A percentile compares a stretch with the other conserved stretches of the same genome.
These are phyloP conservation scores for Monosporozyma unispora DNA, from an alignment of 805 yeast species.

Conservation along the genomic window DNA sequence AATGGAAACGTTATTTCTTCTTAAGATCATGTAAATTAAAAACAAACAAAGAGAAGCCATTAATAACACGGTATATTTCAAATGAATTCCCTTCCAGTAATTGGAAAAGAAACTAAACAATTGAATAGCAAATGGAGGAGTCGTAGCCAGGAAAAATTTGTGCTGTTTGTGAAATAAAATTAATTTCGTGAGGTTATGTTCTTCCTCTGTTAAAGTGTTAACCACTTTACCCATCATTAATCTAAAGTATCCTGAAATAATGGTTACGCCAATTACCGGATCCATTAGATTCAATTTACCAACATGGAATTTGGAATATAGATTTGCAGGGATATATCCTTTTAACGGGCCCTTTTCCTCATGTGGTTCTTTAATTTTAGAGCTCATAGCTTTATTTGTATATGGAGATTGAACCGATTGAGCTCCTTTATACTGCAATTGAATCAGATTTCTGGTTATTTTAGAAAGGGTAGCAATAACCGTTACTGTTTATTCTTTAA, in stretches of 20 bases:
- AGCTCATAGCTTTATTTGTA: not conserved
- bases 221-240: not conserved
- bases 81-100: not conserved
- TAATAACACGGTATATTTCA: slow-evolving; percentile 6
- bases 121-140: slow-evolving; percentile 21
- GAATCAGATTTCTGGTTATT: not conserved
- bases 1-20: slow-evolving; percentile 30
- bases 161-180: slow-evolving; percentile 6
- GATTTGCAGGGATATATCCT: slow-evolving; percentile 9
- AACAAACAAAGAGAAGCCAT: slow-evolving; percentile 6
- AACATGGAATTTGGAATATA: slow-evolving; percentile 5
- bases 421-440: not conserved
- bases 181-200: not conserved
- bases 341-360: slow-evolving; percentile 11
- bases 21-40: slow-evolving; percentile 9
- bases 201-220: not conserved
- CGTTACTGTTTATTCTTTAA: not conserved
- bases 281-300: slow-evolving; percentile 11
- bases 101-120: slow-evolving; percentile 6
- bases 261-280: not conserved
- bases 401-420: not conserved
- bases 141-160: slow-evolving; percentile 12
- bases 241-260: not conserved
- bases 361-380: not conserved
- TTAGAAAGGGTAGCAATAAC: no score